phyloP scores from a whole-genome alignment of 768 basidiomycete genomes.

The Trametes gibbosa region DNA sequence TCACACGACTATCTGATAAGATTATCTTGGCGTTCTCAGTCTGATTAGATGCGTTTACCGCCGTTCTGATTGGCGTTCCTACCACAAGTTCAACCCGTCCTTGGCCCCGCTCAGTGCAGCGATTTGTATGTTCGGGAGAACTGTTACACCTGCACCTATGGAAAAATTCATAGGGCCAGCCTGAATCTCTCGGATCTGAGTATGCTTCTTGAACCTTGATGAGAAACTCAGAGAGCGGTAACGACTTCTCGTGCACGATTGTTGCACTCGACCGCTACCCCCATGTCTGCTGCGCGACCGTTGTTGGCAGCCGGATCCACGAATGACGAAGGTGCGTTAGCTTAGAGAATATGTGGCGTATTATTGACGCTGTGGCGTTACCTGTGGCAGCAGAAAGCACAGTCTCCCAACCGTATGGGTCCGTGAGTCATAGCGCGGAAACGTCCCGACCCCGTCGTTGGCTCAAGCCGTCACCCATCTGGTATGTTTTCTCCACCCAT shows the following conservation, averaged over 20 bases:
- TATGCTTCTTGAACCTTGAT: no score
- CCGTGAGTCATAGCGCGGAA: neutral
- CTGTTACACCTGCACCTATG: neutral
- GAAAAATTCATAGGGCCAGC: neutral
- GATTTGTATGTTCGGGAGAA: no score
- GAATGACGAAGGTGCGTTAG: neutral
- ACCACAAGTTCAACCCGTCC: neutral
- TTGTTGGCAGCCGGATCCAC: neutral
- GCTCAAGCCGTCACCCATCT: constrained; percentile 10
- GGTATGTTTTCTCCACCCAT: constrained; percentile 2
- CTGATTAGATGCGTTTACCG: constrained; percentile 13
- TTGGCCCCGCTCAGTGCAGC: neutral
- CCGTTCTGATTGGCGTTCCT: constrained; percentile 7
- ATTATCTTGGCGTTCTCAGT: constrained; percentile 2
- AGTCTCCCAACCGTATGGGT: neutral
- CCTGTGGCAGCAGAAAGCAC: neutral
- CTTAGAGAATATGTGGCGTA: neutral
- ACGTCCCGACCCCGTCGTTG: neutral
- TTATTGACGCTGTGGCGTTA: neutral
- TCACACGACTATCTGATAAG: constrained; percentile 12
- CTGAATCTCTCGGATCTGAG: no score
- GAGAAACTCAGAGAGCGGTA: no score
- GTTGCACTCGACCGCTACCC: neutral
- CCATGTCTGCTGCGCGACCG: constrained; percentile 2
- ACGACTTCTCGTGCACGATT: neutral